Evolutionary conservation across 257 asterid genomes (phyloP).

Genomic region (Fraxinus cuspidata): DNA sequence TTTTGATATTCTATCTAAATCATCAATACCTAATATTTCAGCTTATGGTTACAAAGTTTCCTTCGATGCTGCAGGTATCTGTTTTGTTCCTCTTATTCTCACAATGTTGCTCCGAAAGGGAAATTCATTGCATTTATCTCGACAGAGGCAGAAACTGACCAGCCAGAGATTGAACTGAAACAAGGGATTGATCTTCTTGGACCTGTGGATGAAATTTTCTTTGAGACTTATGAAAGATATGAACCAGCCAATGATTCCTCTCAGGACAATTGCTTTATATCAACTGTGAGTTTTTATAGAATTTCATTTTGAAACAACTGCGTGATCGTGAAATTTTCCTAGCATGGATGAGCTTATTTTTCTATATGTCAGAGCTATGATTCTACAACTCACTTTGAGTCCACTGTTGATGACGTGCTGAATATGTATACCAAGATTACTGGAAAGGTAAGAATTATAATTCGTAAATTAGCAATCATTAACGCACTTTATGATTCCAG

Average conservation of each 20-base stretch:
- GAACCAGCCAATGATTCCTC: slow-evolving; percentile 89
- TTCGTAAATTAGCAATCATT: neutral
- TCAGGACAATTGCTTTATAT: slow-evolving; percentile 86
- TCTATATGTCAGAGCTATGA: slow-evolving; percentile 49
- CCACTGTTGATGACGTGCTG: slow-evolving; percentile 56
- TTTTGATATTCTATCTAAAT: slow-evolving; percentile 1
- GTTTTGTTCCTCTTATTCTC: slow-evolving; percentile 94
- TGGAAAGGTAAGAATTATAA: slow-evolving; percentile 43
- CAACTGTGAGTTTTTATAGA: slow-evolving; percentile 62
- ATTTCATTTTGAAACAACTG: slow-evolving; percentile 16
- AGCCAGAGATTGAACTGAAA: slow-evolving; percentile 85
- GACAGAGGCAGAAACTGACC: slow-evolving; percentile 88
- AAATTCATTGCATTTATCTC: slow-evolving; percentile 94
- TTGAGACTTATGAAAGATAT: slow-evolving; percentile 78
- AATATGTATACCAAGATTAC: slow-evolving; percentile 50
- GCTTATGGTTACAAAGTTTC: neutral
- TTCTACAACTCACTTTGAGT: slow-evolving; percentile 58
- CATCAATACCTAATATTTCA: neutral
- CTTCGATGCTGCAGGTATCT: slow-evolving; percentile 61
- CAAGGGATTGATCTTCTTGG: slow-evolving; percentile 94
- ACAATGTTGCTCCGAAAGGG: slow-evolving; percentile 98
- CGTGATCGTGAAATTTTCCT: slow-evolving; percentile 16
- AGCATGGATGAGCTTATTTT: slow-evolving; percentile 3
- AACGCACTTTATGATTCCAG: neutral
- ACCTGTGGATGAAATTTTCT: slow-evolving; percentile 92